Base-by-base conservation (phyloP, 225 moss, liverwort and hornwort species). In the Physcomitrium patens region DNA sequence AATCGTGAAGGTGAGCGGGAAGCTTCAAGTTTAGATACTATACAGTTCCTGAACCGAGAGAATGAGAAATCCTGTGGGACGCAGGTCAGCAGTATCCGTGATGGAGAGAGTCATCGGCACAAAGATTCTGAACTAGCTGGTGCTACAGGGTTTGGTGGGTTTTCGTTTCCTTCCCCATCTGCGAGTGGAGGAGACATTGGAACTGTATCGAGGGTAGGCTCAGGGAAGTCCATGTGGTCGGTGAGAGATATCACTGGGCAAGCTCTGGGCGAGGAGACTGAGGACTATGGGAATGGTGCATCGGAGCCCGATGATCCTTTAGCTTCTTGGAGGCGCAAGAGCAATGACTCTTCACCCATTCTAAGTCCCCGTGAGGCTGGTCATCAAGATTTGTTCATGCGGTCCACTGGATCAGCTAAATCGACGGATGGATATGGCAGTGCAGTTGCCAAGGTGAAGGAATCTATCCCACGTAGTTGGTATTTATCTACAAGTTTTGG, bases 321-420 rank as follows among this genome's bases (percentile, higher is more conserved):
- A 24, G 99, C 99, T 85, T 90, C 90, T 78, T 99, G 99, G 99
- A 99, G 94, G 85, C 92, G 99, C 74, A 94, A 93, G 86, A 99
- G 97, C 89, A 99, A 91, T 84, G 95, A 99, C 71, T 95, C 93
- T 42, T 95, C 91, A 60, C 99, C 99, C 63, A 90, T 95, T 55
- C 89, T 95, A 72, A 95, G 91, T 81, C 91, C 93, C 77, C 90
- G 91, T 26, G 67, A 82, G 47, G 87, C 88, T 55, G 90, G 78
- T 69, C 78, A 81, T 83, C 85, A 79, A 43, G 90, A 88, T 76
- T 80, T 90, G 71, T 94, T 92, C 60, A 84, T 86, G 82, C 92
- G 83, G 67, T 96, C 93, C 53, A 86, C 87, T 23, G 86, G 94
- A 28, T 94, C 91, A 55, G 91, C 89, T 75, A 87, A 90, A 78